Percentiles rank a stretch among this genome's conserved stretches.
These are phyloP conservation scores for Penicillium coprophilum DNA, from an alignment of 495 filamentous ascomycete species.

Conservation along the genomic window DNA sequence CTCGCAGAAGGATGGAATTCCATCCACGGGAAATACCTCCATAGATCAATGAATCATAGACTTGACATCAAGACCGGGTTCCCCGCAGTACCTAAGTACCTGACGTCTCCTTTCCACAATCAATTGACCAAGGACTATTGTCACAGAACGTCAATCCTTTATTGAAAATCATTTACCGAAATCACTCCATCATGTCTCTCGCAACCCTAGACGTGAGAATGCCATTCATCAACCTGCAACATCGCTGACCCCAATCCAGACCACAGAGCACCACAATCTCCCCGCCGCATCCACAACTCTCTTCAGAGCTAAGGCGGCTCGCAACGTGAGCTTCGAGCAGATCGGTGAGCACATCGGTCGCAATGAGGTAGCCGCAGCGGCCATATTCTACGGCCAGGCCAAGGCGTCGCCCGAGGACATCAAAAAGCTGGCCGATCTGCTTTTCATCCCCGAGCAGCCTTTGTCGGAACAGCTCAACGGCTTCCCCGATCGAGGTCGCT, in stretches of 20 bases:
- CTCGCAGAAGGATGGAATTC: background rate
- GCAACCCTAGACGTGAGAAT: constrained; percentile 43
- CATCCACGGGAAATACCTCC: background rate
- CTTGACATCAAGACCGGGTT: background rate
- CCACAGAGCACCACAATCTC: constrained; percentile 52
- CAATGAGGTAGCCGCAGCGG: constrained; percentile 86
- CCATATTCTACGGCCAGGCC: constrained; percentile 93
- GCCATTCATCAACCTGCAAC: background rate
- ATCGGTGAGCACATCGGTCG: constrained; percentile 77
- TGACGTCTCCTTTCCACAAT: background rate
- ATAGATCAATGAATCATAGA: background rate
- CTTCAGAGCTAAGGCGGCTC: constrained; percentile 78
- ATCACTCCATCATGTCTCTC: constrained; percentile 33
- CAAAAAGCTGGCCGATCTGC: constrained; percentile 62
- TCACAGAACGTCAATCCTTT: background rate
- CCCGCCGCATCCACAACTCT: constrained; percentile 71
- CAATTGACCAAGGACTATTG: background rate
- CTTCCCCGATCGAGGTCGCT: constrained; percentile 80
- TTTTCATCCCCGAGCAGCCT: constrained; percentile 57
- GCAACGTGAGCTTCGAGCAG: constrained; percentile 74
- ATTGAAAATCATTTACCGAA: background rate
- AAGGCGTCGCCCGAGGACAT: constrained; percentile 78
- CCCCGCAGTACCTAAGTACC: background rate
- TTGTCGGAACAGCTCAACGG: constrained; percentile 65
- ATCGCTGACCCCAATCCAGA: constrained; percentile 24